Conservation (phyloP, 2,329 filamentous ascomycete genomes). For the Paecilomyces variotii region DNA sequence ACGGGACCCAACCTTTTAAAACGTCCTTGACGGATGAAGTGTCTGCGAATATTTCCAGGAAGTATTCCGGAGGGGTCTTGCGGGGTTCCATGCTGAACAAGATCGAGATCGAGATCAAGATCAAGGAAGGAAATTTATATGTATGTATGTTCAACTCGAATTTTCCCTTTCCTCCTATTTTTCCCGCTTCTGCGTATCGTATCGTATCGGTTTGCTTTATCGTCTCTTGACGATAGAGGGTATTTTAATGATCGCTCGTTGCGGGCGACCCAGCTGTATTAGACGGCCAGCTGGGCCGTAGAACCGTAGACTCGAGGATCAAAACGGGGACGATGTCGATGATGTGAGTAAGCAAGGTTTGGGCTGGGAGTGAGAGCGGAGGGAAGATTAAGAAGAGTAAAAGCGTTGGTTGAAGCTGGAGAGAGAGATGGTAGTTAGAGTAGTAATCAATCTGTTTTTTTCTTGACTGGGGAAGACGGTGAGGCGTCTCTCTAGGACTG, state of each 20-base stretch:
- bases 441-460: too few species aligned
- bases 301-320: constrained; percentile 1
- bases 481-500: too few species aligned
- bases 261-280: constrained; percentile 11
- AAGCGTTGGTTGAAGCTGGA: too few species aligned
- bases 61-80: constrained; percentile 71
- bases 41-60: constrained; percentile 88
- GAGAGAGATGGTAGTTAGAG: too few species aligned
- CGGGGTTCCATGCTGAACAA: constrained; percentile 53
- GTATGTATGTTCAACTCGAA: neutral
- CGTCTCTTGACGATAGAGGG: neutral
- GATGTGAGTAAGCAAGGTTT: neutral
- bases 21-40: constrained; percentile 84
- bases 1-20: constrained; percentile 62
- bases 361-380: neutral
- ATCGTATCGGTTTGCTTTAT: neutral
- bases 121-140: constrained; percentile 7
- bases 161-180: neutral
- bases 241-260: constrained; percentile 1
- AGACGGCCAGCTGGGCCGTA: constrained; percentile 10
- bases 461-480: too few species aligned
- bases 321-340: neutral
- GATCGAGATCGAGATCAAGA: neutral
- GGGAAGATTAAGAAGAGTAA: neutral
- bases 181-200: neutral